These are phyloP conservation scores for Rhodamnia rubescens DNA, from an alignment of 345 rosid species.

Conservation along the genomic window DNA sequence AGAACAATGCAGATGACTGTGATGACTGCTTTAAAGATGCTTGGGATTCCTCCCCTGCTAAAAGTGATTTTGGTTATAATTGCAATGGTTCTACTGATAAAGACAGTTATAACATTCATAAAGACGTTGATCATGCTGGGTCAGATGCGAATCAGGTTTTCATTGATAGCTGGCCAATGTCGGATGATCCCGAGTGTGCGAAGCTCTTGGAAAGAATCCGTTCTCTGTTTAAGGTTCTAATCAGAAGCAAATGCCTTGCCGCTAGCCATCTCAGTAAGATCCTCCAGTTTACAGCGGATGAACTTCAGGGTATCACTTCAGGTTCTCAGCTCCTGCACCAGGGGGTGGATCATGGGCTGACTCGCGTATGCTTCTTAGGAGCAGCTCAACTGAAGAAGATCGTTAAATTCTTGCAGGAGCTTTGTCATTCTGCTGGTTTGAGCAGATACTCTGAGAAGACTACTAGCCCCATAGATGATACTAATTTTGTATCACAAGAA, in stretches of 20 bases:
- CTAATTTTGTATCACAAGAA: conserved; percentile 14
- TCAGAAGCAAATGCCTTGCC: conserved; percentile 69
- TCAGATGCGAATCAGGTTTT: conserved; percentile 27
- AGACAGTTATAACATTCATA: conserved; percentile 21
- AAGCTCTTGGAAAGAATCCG: conserved; percentile 74
- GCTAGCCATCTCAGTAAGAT: conserved; percentile 73
- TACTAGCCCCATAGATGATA: conserved; percentile 27
- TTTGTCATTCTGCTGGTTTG: conserved; percentile 67
- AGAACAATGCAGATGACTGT: conserved; percentile 14
- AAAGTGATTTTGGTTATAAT: conserved; percentile 32
- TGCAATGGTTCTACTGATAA: conserved; percentile 17
- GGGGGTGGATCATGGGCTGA: conserved; percentile 55
- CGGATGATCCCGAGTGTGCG: conserved; percentile 63
- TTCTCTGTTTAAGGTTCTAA: conserved; percentile 56
- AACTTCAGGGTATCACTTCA: conserved; percentile 57
- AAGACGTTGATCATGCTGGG: conserved; percentile 19
- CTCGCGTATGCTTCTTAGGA: conserved; percentile 79
- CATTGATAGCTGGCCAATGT: conserved; percentile 52
- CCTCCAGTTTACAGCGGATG: conserved; percentile 58
- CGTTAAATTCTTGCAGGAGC: conserved; percentile 79
- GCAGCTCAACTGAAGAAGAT: conserved; percentile 70
- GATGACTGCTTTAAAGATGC: conserved; percentile 73
- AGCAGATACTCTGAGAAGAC: conserved; percentile 57
- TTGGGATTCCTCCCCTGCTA: conserved; percentile 67
- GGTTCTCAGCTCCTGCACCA: conserved; percentile 53